These are phyloP conservation scores for Barnettozyma wickerhamii DNA, from an alignment of 805 yeast species.

Conservation along the genomic window DNA sequence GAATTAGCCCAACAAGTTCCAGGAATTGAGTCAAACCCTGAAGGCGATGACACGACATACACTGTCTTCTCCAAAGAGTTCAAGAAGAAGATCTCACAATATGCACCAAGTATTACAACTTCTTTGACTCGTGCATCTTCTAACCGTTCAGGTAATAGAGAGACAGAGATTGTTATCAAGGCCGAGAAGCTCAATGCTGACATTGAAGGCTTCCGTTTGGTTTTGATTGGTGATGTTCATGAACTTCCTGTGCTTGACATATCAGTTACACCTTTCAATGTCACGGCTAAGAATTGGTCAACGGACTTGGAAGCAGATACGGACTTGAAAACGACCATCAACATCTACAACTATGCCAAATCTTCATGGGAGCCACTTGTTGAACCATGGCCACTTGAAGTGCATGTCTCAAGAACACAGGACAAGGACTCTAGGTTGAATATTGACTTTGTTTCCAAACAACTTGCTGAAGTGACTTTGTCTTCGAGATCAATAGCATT, in stretches of 20 bases:
- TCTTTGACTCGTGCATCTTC: slow-evolving; percentile 38
- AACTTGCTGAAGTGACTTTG: slow-evolving; percentile 72
- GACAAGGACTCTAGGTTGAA: slow-evolving; percentile 45
- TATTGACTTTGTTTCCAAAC: slow-evolving; percentile 70
- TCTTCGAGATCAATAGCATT: slow-evolving; percentile 80
- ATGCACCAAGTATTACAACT: slow-evolving; percentile 64
- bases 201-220: slow-evolving; percentile 73
- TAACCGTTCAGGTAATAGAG: slow-evolving; percentile 16
- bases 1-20: slow-evolving; percentile 34
- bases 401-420: slow-evolving; percentile 53
- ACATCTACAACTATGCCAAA: slow-evolving; percentile 81
- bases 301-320: slow-evolving; percentile 71
- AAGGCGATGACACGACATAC: slow-evolving; percentile 16
- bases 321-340: slow-evolving; percentile 59
- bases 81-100: slow-evolving; percentile 52
- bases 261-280: slow-evolving; percentile 63
- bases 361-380: slow-evolving; percentile 94
- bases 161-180: slow-evolving; percentile 43
- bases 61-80: slow-evolving; percentile 58
- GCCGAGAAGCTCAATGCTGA: slow-evolving; percentile 66
- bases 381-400: slow-evolving; percentile 80
- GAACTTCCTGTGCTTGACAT: slow-evolving; percentile 85
- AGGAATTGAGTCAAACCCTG: slow-evolving; percentile 18
- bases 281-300: slow-evolving; percentile 79
- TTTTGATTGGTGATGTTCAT: slow-evolving; percentile 84